A percentile compares a stretch with the other conserved stretches of the same genome.
Evolutionary conservation across 495 filamentous ascomycete species (phyloP).

Genomic region (Recurvomyces mirabilis): DNA sequence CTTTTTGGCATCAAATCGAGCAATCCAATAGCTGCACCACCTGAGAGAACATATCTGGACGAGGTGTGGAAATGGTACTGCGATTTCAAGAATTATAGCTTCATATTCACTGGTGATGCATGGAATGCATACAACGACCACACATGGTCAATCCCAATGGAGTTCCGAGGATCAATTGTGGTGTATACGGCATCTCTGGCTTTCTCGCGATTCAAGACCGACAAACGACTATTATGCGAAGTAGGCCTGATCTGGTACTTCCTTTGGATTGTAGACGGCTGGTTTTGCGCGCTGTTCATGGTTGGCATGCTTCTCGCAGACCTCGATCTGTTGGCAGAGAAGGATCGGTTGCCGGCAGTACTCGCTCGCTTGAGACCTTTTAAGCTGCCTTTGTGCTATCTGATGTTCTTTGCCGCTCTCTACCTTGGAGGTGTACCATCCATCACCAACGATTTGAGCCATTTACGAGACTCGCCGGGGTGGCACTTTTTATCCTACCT

Average conservation of each 20-base stretch:
- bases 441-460: constrained; percentile 25
- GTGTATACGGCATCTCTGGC: constrained; percentile 13
- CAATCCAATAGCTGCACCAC: constrained; percentile 15
- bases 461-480: constrained; percentile 31
- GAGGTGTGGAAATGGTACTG: constrained; percentile 46
- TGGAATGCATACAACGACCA: constrained; percentile 37
- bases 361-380: constrained; percentile 25
- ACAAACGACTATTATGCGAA: constrained; percentile 8
- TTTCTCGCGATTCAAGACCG: constrained; percentile 9
- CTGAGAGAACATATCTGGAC: constrained; percentile 30
- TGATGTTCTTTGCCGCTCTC: no score
- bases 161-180: constrained; percentile 19
- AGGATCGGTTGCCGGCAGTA: constrained; percentile 33
- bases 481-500: constrained; percentile 39
- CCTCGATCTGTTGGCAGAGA: constrained; percentile 35
- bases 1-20: constrained; percentile 35
- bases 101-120: constrained; percentile 41
- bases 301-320: constrained; percentile 40
- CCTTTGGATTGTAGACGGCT: constrained; percentile 39
- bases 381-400: no score
- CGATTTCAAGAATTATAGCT: constrained; percentile 51
- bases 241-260: constrained; percentile 31
- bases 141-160: constrained; percentile 19
- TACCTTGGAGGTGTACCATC: constrained; percentile 38
- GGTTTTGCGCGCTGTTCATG: constrained; percentile 35